Evolutionary conservation across 2,329 filamentous ascomycete genomes (phyloP), one percentile per base, ranked within the genome.

Genomic region (Talaromyces rugulosus): DNA sequence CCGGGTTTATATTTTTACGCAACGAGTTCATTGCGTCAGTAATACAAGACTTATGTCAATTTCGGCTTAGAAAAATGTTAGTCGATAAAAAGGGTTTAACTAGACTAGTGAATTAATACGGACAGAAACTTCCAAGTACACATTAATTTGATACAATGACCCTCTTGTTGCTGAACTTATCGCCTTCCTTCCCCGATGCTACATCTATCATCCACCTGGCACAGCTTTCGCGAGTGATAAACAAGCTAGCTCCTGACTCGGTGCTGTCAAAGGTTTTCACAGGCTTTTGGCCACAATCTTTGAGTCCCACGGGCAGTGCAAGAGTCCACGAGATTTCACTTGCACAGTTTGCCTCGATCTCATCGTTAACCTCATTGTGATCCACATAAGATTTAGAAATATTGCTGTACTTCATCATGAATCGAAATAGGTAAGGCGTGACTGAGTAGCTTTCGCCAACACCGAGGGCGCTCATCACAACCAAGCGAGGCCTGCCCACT

Each of bases 191-290:
- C 23, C 64, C 64, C 1, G 36, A 4, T 5, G 63, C 63, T 11
- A 66, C 60, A 52, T 62, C 64, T 47, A 65, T 58, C 61, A 66
- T 65, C 63, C 63, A 65, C 33, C 50, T 60, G 5, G 64, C 63
- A 61, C 62, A 64, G 51, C 64, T 66, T 54, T 66, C 64, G 11
- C 63, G 57, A 18, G 64, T 63, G 54, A 66, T 63, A 16, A 42
- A 51, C 58, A 53, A 58, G 47, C 60, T 56, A 23, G 57, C 34
- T 47, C 52, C 51, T 16, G 52, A 54, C 31, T 66, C 60, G 4
- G 53, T 58, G 12, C 40, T 44, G 4, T 18, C 61, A 52, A 65
- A 66, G 9, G 63, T 66, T 56, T 61, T 65, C 50, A 66, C 60
- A 3, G 44, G 53, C 42, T 58, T 50, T 23, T 47, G 18, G 6